Base-by-base conservation (phyloP, 768 basidiomycete genomes). In the Termitomyces sp. region DNA sequence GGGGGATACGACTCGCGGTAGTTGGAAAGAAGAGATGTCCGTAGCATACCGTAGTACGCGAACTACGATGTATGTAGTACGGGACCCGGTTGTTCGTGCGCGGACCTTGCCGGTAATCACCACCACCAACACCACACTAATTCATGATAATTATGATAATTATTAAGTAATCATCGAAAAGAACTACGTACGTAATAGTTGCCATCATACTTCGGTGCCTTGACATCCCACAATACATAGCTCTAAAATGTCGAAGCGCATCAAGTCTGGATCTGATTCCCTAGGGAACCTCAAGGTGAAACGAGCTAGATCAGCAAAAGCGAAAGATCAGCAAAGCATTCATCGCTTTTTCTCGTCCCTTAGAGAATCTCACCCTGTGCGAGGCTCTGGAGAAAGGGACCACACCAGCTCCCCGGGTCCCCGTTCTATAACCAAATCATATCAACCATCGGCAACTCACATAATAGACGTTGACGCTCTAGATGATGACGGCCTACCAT, bases 401-500 rank as follows among this genome's bases (percentile, higher is more conserved):
- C 28, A 32, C 18, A 4, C 30, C n/a, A 6, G 36, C 38, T 30
- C 38, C 3, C 38, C 18, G n/a, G 40, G 40, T 40, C 40, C 10
- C 4, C 10, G 16, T 26, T 52, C 38, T 4, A 28, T 6, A 30
- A 24, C 10, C 20, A 20, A 45, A 54, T 24, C 32, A 32, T 7
- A 22, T 24, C 53, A 52, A 14, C 12, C 42, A 22, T 10, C 6
- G 1, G 36, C 18, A 18, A 7, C 33, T 53, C 18, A 26, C 38
- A 13, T 58, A n/a, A 58, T 53, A 44, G 57, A 58, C 44, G 51
- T 58, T 28, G 57, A 58, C 35, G 57, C 57, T 33, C 26, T 38
- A 16, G 50, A 51, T 14, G 22, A 45, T 44, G 33, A 22, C 33
- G 16, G 30, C 20, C 43, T n/a, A 46, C 18, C 42, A 36, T 26